A percentile compares a stretch with the other conserved stretches of the same genome.
Evolutionary conservation across 1,284 basidiomycete genomes (phyloP).

Genomic region (Sparassis latifolia): DNA sequence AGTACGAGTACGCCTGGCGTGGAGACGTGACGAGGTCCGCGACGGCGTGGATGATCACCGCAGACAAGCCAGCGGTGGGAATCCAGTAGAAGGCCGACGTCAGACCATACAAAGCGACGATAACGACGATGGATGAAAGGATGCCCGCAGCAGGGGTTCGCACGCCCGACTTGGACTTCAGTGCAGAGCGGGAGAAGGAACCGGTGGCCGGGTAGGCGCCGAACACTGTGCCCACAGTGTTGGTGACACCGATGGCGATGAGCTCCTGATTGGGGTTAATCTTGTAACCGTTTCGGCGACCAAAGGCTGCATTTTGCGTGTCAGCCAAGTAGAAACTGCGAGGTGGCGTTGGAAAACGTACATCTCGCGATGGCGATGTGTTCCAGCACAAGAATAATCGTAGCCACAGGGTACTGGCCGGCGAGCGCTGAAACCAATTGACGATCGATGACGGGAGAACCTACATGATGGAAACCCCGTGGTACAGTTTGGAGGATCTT

Average conservation of each 20-base stretch:
- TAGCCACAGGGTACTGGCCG: conserved; percentile 82
- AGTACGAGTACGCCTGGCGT: conserved; percentile 84
- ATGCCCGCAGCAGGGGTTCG: conserved; percentile 91
- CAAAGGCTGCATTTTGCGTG: conserved; percentile 62
- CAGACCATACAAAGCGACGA: conserved; percentile 92
- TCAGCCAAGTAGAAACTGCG: conserved; percentile 1
- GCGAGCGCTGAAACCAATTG: conserved; percentile 67
- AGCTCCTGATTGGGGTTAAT: conserved; percentile 98
- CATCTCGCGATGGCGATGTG: conserved; percentile 96
- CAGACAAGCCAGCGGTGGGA: conserved; percentile 74
- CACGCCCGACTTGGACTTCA: conserved; percentile 95
- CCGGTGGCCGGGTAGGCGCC: conserved; percentile 95
- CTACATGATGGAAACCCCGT: conserved; percentile 75
- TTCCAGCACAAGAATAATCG: conserved; percentile 92
- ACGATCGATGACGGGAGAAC: conserved; percentile 60
- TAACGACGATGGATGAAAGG: conserved; percentile 81
- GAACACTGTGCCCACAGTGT: conserved; percentile 81
- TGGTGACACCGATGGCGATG: conserved; percentile 96
- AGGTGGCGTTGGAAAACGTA: conserved; percentile 27
- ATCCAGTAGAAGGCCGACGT: conserved; percentile 90
- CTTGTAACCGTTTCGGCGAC: conserved; percentile 93
- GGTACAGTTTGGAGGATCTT: conserved; percentile 83
- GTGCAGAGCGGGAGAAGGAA: conserved; percentile 94
- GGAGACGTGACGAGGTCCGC: conserved; percentile 89
- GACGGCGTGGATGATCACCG: conserved; percentile 95